A percentile compares a stretch with the other conserved stretches of the same genome.
These are phyloP conservation scores for Hypericum androsaemum DNA, from an alignment of 345 rosid genomes.

Conservation along the genomic window DNA sequence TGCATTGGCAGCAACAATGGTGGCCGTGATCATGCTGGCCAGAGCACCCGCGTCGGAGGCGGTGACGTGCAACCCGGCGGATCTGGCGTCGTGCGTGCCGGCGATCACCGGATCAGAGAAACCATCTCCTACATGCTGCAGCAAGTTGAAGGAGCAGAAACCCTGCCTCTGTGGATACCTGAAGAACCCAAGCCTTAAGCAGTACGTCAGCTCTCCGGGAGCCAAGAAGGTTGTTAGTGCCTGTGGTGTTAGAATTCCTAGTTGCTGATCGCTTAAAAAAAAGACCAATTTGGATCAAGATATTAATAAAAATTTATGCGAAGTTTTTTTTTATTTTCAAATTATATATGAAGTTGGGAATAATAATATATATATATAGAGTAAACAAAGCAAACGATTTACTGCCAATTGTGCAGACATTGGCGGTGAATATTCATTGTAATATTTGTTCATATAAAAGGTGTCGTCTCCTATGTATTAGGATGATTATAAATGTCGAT, in stretches of 20 bases:
- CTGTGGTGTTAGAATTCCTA: conserved; percentile 50
- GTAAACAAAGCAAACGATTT: too few species aligned
- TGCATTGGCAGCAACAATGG: conserved; percentile 8
- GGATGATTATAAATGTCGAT: too few species aligned
- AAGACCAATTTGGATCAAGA: background rate
- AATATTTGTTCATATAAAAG: too few species aligned
- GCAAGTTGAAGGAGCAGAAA: conserved; percentile 44
- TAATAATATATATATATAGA: too few species aligned
- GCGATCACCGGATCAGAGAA: conserved; percentile 25
- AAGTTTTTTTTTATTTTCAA: too few species aligned
- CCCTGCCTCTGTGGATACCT: conserved; percentile 59
- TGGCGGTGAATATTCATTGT: too few species aligned
- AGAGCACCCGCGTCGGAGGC: conserved; percentile 22
- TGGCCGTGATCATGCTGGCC: background rate
- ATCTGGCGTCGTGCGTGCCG: conserved; percentile 44
- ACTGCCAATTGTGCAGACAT: too few species aligned
- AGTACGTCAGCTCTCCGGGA: conserved; percentile 38
- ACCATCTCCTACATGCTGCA: conserved; percentile 47
- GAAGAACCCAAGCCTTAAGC: conserved; percentile 33
- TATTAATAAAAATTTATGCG: too few species aligned
- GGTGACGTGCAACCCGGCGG: conserved; percentile 35
- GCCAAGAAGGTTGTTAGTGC: conserved; percentile 25
- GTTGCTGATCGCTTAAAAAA: conserved; percentile 20
- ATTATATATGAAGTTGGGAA: too few species aligned
- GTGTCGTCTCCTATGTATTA: too few species aligned